phyloP scores from a whole-genome alignment of 345 rosid species.

The Orychophragmus violaceus region DNA sequence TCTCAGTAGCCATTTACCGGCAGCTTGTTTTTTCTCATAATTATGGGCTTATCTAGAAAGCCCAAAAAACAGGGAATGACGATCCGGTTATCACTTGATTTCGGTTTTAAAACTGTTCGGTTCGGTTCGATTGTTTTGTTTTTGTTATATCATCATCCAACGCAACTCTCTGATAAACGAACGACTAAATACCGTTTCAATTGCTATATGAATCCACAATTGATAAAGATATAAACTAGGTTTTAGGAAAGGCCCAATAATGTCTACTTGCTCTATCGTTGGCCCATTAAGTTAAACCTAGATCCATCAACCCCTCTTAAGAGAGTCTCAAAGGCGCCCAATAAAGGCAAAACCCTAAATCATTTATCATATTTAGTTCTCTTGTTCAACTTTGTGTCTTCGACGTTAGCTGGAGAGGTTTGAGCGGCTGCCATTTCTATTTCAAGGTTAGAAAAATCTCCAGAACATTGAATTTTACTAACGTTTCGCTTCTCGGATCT shows the following conservation, averaged over 20 bases:
- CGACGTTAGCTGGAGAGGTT: background rate
- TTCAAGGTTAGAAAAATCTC: slow-evolving; percentile 8
- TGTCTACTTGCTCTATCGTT: no score
- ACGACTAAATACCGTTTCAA: no score
- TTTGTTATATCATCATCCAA: background rate
- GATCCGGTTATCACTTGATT: background rate
- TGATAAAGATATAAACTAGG: background rate
- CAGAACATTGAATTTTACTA: background rate
- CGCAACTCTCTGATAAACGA: no score
- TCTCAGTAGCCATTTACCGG: no score
- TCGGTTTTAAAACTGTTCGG: background rate
- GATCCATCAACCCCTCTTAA: background rate
- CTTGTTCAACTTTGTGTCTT: background rate
- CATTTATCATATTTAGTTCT: background rate
- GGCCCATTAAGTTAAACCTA: background rate
- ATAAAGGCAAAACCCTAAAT: slow-evolving; percentile 21
- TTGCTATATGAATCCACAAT: background rate
- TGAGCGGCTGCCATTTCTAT: slow-evolving; percentile 20
- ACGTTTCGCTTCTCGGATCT: background rate
- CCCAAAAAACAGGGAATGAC: background rate
- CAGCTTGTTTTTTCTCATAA: no score
- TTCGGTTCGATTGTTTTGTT: background rate
- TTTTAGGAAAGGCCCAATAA: background rate
- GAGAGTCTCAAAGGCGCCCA: background rate
- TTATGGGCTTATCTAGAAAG: no score